Percentiles rank a stretch among this genome's conserved stretches.
Evolutionary conservation across 2,329 filamentous ascomycete species (phyloP).

Genomic region (Lizonia empirigonia): DNA sequence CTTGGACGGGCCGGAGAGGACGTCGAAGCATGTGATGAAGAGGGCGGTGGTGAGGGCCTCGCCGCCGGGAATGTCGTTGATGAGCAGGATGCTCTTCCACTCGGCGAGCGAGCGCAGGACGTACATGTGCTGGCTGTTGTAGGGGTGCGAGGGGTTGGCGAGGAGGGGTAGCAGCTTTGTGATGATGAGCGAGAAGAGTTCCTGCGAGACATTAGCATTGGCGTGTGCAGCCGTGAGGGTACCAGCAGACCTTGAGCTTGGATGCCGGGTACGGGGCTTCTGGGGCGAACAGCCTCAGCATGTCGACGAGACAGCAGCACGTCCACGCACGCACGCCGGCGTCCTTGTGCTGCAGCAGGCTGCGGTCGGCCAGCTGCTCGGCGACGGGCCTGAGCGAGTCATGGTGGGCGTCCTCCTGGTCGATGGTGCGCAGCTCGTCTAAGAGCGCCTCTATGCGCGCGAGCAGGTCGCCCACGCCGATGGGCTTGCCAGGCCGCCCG

Average conservation of each 20-base stretch:
- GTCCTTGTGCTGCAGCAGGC: conserved; percentile 89
- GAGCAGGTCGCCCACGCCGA: conserved; percentile 81
- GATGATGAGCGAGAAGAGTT: conserved; percentile 91
- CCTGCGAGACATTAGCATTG: conserved; percentile 58
- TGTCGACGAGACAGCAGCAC: conserved; percentile 88
- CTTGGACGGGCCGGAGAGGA: conserved; percentile 78
- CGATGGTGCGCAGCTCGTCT: conserved; percentile 81
- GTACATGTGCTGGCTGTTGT: conserved; percentile 92
- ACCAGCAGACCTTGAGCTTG: conserved; percentile 77
- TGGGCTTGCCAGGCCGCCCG: conserved; percentile 90
- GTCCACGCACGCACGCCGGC: conserved; percentile 89
- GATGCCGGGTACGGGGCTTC: conserved; percentile 90
- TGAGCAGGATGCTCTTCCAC: conserved; percentile 90
- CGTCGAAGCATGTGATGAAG: conserved; percentile 90
- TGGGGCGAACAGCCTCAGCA: conserved; percentile 89
- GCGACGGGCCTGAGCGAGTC: conserved; percentile 85
- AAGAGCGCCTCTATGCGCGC: conserved; percentile 79
- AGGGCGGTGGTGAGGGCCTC: conserved; percentile 75
- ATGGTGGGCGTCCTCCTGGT: conserved; percentile 83
- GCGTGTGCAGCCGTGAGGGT: not conserved
- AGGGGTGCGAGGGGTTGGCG: conserved; percentile 83
- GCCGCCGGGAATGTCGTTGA: conserved; percentile 83
- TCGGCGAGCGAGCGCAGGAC: conserved; percentile 87
- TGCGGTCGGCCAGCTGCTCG: conserved; percentile 80
- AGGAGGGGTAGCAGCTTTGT: conserved; percentile 82